Base-by-base conservation (phyloP, 805 yeast species). In the Priceomyces castillae region DNA sequence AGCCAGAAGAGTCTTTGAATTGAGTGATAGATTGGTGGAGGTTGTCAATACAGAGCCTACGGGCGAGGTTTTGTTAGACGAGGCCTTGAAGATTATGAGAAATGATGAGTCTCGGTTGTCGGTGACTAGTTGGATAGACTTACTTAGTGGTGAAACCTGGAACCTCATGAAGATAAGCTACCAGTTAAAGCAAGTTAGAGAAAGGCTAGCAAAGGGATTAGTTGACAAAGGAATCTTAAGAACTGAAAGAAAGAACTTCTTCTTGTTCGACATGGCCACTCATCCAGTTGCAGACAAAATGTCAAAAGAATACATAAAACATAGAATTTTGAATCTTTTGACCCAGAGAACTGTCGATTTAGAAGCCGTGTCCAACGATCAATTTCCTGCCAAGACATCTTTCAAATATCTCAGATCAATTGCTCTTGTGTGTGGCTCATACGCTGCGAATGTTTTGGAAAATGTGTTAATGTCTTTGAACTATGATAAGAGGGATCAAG, bases 181-280 rank as follows among this genome's bases (percentile, higher is more conserved):
- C 70, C 99, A 94, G 69, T 78, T 94, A 63, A 94, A 94, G 61
- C 99, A 94, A 69, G 99, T 94, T 4, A 81, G 99, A 60, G 99
- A 94, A 67, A 78, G 99, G 54, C 74, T 94, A 50, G 95, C 97
- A 43, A 94, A 94, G 67, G 99, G 99, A 0, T 74, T 94, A 41
- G 99, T 95, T 30, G 99, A 94, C 65, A 94, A 94, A 69, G 98
- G 99, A 17, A 84, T 94, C 37, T 76, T 95, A 58, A 83, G 97
- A 69, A 94, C 99, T 6, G 99, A 94, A 66, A 81, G 95, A 64
- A 89, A 90, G 62, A 94, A 89, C 69, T 94, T 94, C 62, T 81
- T 94, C 57, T 71, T 94, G 42, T 94, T 94, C 56, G 99, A 94
- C 65, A 94, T 94, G 97, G 96, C 99, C 23, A 94, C 99, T 7